Evolutionary conservation across 1,284 basidiomycete species (phyloP).

Genomic region (Moniliella sp.): DNA sequence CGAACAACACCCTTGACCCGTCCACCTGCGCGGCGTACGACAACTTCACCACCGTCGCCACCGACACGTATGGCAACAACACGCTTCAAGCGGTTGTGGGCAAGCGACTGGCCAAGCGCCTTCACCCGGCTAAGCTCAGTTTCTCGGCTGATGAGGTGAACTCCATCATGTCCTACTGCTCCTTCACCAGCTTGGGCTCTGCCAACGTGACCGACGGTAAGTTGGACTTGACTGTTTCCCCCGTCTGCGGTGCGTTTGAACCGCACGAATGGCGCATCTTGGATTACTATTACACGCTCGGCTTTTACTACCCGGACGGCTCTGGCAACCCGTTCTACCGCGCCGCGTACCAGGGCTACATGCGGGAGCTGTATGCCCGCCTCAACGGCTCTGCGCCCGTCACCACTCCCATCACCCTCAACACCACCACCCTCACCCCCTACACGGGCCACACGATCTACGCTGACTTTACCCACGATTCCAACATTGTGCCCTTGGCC

Average conservation of each 20-base stretch:
- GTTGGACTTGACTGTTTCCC: conserved; percentile 1
- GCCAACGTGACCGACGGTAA: conserved; percentile 3
- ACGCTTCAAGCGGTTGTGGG: conserved; percentile 3
- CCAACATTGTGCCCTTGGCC: no score
- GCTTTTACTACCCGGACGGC: conserved; percentile 6
- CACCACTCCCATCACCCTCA: no score
- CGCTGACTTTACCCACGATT: no score
- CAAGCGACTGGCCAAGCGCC: conserved; percentile 1
- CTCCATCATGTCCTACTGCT: conserved; percentile 3
- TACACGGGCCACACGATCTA: no score
- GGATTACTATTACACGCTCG: conserved; percentile 4
- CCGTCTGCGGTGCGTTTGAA: conserved; percentile 4
- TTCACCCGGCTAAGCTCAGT: no score
- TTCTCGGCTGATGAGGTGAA: no score
- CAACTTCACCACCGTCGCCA: conserved; percentile 2
- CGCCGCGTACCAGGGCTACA: conserved; percentile 2
- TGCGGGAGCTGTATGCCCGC: conserved; percentile 5
- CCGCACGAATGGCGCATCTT: conserved; percentile 3
- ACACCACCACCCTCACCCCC: no score
- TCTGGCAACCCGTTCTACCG: conserved; percentile 6
- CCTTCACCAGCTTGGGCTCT: conserved; percentile 4
- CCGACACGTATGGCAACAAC: conserved; percentile 2
- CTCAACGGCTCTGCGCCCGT: conserved; percentile 1
- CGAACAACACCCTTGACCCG: conserved; percentile 7
- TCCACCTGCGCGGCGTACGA: conserved; percentile 3